A percentile compares a stretch with the other conserved stretches of the same genome.
Evolutionary conservation across 1,284 basidiomycete genomes (phyloP).

Genomic region (Ceratobasidium sp.): DNA sequence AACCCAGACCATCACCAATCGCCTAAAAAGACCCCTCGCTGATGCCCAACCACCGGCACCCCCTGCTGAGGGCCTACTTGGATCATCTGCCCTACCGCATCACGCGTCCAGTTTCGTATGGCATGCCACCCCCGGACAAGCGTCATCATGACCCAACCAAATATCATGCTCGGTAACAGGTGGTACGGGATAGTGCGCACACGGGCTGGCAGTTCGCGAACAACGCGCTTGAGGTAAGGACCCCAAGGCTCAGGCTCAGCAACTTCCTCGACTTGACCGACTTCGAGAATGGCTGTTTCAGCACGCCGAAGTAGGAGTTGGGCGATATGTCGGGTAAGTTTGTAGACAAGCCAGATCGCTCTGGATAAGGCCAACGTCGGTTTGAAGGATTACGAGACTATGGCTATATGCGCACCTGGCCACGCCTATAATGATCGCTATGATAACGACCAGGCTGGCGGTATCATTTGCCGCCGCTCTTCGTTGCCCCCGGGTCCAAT

Average conservation of each 20-base stretch:
- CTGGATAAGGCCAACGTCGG: conserved; percentile 51
- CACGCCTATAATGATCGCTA: conserved; percentile 67
- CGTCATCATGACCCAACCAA: conserved; percentile 9
- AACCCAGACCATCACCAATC: conserved; percentile 22
- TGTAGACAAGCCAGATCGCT: conserved; percentile 71
- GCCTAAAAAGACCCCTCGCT: conserved; percentile 32
- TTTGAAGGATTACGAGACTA: not conserved
- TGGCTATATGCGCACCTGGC: conserved; percentile 57
- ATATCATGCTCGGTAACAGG: conserved; percentile 15
- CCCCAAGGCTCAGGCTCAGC: conserved; percentile 17
- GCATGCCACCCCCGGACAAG: conserved; percentile 21
- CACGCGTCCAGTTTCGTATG: conserved; percentile 30
- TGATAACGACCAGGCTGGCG: conserved; percentile 66
- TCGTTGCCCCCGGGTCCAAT: conserved; percentile 57
- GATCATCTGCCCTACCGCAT: conserved; percentile 27
- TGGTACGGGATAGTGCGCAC: conserved; percentile 30
- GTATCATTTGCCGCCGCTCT: conserved; percentile 57
- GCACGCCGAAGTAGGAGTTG: conserved; percentile 68
- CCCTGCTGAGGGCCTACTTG: conserved; percentile 23
- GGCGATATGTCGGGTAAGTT: conserved; percentile 63
- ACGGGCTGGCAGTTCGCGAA: conserved; percentile 7
- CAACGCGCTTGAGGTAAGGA: conserved; percentile 20
- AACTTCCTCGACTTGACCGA: conserved; percentile 51
- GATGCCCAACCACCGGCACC: conserved; percentile 11
- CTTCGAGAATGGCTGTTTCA: conserved; percentile 79